A percentile compares a stretch with the other conserved stretches of the same genome.
phyloP scores from a whole-genome alignment of 805 yeast species.

The Isabelozyma rhagii region DNA sequence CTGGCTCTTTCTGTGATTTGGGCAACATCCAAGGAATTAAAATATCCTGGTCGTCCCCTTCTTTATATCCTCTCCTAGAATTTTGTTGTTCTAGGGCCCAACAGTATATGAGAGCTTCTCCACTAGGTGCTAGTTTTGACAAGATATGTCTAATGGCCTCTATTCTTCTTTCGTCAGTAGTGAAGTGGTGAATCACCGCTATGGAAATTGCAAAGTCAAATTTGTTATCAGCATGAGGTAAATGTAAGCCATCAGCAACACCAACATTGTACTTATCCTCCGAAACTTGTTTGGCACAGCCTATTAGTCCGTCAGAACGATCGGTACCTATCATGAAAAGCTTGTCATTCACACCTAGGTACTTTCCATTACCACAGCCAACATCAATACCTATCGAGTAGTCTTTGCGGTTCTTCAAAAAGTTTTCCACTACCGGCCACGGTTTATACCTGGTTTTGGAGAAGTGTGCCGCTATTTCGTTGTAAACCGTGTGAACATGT shows the following conservation, averaged over 20 bases:
- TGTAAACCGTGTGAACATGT: slow-evolving; percentile 89
- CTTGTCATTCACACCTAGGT: slow-evolving; percentile 66
- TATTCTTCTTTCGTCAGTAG: slow-evolving; percentile 76
- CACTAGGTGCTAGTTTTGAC: slow-evolving; percentile 53
- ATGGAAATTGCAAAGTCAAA: slow-evolving; percentile 89
- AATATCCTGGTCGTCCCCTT: slow-evolving; percentile 90
- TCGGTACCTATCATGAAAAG: slow-evolving; percentile 73
- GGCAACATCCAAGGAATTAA: slow-evolving; percentile 93
- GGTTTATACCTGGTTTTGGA: slow-evolving; percentile 94
- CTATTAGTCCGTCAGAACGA: slow-evolving; percentile 64
- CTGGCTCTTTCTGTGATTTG: slow-evolving; percentile 33
- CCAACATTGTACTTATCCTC: slow-evolving; percentile 49
- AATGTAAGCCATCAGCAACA: slow-evolving; percentile 76
- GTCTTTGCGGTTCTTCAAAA: slow-evolving; percentile 44
- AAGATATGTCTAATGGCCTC: slow-evolving; percentile 72
- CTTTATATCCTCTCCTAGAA: slow-evolving; percentile 86
- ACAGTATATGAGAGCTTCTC: slow-evolving; percentile 78
- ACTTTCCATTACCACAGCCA: slow-evolving; percentile 98
- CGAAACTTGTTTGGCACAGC: slow-evolving; percentile 53
- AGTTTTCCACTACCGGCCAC: slow-evolving; percentile 91
- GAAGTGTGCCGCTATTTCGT: slow-evolving; percentile 89
- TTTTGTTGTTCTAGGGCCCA: slow-evolving; percentile 95
- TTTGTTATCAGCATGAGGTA: slow-evolving; percentile 35
- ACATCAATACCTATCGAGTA: slow-evolving; percentile 84
- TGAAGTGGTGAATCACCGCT: slow-evolving; percentile 94